Conservation (phyloP, 768 basidiomycete species). For the Suillus subalutaceus region DNA sequence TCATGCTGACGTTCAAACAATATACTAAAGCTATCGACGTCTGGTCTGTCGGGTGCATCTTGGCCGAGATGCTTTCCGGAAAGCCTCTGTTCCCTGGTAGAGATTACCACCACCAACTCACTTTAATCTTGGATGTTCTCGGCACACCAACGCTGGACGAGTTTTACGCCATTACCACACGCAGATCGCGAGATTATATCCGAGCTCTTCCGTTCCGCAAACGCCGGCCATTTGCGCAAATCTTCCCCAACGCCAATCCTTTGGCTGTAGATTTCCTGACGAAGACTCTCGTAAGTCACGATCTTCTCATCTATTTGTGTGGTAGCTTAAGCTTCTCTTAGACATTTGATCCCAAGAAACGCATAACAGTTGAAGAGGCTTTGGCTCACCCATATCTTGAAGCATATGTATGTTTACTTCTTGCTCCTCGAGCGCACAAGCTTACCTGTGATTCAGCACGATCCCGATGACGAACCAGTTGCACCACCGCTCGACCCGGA, state of each 20-base stretch:
- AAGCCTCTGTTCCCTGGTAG: conserved; percentile 97
- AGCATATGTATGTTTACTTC: conserved; percentile 67
- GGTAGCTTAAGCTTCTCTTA: conserved; percentile 27
- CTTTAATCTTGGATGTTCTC: conserved; percentile 93
- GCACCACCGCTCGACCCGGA: conserved; percentile 94
- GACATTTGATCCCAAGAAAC: conserved; percentile 98
- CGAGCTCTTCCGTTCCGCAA: conserved; percentile 94
- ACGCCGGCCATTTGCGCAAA: conserved; percentile 72
- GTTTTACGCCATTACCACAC: conserved; percentile 95
- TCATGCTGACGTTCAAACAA: conserved; percentile 99
- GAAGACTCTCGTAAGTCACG: conserved; percentile 69
- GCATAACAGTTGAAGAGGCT: conserved; percentile 92
- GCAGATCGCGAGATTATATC: conserved; percentile 92
- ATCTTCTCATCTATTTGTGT: background rate
- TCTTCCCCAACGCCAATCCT: conserved; percentile 92
- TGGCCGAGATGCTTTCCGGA: conserved; percentile 97
- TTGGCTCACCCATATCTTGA: conserved; percentile 94
- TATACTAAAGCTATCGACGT: conserved; percentile 96
- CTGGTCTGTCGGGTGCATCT: conserved; percentile 86
- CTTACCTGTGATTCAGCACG: conserved; percentile 57
- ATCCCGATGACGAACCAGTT: conserved; percentile 95
- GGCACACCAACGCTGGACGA: conserved; percentile 98
- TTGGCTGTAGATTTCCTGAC: conserved; percentile 77
- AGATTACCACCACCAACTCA: conserved; percentile 95
- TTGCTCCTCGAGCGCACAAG: conserved; percentile 4